Evolutionary conservation across 2,329 filamentous ascomycete species (phyloP).

Genomic region (Aspergillus proliferans): DNA sequence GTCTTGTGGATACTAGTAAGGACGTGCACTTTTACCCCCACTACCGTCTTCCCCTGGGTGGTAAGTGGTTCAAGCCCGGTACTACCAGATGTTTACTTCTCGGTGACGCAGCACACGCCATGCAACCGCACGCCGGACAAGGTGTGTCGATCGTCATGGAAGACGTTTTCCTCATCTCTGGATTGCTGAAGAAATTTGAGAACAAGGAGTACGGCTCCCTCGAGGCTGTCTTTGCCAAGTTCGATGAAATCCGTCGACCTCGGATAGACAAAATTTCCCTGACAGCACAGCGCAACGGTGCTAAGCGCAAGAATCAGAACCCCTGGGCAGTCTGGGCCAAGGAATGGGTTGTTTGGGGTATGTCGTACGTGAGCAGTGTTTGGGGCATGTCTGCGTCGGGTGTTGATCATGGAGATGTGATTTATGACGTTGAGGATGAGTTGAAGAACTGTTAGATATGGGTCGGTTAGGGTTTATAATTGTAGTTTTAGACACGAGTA

Average conservation of each 20-base stretch:
- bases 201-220: constrained; percentile 6
- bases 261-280: constrained; percentile 21
- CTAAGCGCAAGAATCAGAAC: constrained; percentile 16
- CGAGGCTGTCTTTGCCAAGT: constrained; percentile 15
- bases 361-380: constrained; percentile 1
- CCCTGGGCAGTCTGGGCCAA: constrained; percentile 22
- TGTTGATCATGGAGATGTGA: background rate
- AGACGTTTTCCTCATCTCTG: constrained; percentile 32
- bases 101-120: constrained; percentile 29
- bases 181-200: constrained; percentile 12
- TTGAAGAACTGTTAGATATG: background rate
- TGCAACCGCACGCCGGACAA: constrained; percentile 41
- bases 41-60: constrained; percentile 27
- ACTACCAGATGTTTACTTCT: constrained; percentile 27
- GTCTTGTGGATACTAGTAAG: constrained; percentile 8
- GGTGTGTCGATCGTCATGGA: constrained; percentile 51
- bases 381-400: background rate
- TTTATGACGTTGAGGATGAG: background rate
- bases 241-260: constrained; percentile 25
- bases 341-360: constrained; percentile 13
- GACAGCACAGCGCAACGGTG: constrained; percentile 18
- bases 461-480: no score
- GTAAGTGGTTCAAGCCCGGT: constrained; percentile 21
- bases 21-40: constrained; percentile 29
- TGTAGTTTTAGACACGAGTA: no score